These are phyloP conservation scores for Hyaloscypha variabilis DNA, from an alignment of 495 filamentous ascomycete genomes.

Conservation along the genomic window DNA sequence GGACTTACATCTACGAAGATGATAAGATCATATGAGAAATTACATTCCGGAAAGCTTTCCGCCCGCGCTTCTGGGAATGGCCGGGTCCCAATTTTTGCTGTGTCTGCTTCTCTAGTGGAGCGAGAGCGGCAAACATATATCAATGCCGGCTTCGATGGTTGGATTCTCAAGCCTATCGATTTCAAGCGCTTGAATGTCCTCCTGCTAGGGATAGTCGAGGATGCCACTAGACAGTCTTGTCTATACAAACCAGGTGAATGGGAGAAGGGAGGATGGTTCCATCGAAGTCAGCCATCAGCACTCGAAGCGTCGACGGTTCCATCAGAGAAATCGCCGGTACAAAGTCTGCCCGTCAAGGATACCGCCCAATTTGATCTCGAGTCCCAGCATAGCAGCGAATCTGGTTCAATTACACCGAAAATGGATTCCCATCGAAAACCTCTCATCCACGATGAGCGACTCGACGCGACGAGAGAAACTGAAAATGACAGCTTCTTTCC, in stretches of 20 bases:
- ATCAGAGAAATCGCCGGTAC: conserved; percentile 8
- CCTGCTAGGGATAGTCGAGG: conserved; percentile 58
- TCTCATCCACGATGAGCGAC: conserved; percentile 17
- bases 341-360: neutral
- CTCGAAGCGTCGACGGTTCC: neutral
- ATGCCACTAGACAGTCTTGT: conserved; percentile 45
- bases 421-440: neutral
- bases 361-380: neutral
- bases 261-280: conserved; percentile 79
- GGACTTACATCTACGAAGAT: conserved; percentile 80
- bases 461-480: neutral
- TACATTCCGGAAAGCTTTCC: conserved; percentile 46
- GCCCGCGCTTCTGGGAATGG: conserved; percentile 47
- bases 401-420: conserved; percentile 22
- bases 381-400: conserved; percentile 19
- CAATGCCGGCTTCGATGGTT: conserved; percentile 86
- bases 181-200: conserved; percentile 68
- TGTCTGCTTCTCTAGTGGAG: conserved; percentile 85
- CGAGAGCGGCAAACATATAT: conserved; percentile 69
- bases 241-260: conserved; percentile 66
- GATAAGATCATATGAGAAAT: conserved; percentile 73
- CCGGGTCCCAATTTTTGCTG: conserved; percentile 82
- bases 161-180: conserved; percentile 79
- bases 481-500: neutral
- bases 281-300: conserved; percentile 9